Base-by-base conservation (phyloP, 495 filamentous ascomycete species). In the Penicillium pulvis region DNA sequence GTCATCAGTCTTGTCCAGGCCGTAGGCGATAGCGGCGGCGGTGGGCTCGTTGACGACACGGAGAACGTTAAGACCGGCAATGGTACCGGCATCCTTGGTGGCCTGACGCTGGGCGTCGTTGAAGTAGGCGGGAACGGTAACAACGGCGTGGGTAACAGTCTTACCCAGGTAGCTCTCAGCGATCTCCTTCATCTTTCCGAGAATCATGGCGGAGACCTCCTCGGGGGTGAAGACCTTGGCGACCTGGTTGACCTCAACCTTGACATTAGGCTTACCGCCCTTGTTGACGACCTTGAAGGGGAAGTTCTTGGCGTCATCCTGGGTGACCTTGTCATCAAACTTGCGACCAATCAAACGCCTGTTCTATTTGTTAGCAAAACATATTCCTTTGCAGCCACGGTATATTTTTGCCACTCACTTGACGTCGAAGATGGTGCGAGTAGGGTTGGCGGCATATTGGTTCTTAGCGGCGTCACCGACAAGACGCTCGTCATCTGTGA, bases 381-480 rank as follows among this genome's bases (percentile, higher is more conserved):
- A 4, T 1, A 7, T 35, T 36, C 17, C 6, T 30, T 11, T 30
- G 2, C 28, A n/a, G n/a, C 19, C 17, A 12, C 26, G 30, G 6
- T 9, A n/a, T 31, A 47, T 33, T 53, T 19, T 56, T 20, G 58
- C 43, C 41, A 84, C 88, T 87, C 77, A 91, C 90, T 96, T 96
- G 72, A 97, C 85, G 68, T 98, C 94, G 70, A 88, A 98, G 71
- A 99, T 83, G 43, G 95, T 98, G 60, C 88, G 83, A 61, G 74
- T 74, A 44, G 95, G 95, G 83, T 99, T 98, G 57, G 90, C 83
- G 55, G 95, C 90, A 71, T 92, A 96, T 84, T 98, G 95, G 81
- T 99, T 97, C 90, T 99, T 99, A 56, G 95, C 95, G 62, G 95
- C 93, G 78, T 98, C 95, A 84, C 95, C 95, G 62, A 99, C 92